Evolutionary conservation across 192 early-diverging fungal genomes (phyloP), one percentile per base, ranked within the genome.

Genomic region (Linnemannia zychae): DNA sequence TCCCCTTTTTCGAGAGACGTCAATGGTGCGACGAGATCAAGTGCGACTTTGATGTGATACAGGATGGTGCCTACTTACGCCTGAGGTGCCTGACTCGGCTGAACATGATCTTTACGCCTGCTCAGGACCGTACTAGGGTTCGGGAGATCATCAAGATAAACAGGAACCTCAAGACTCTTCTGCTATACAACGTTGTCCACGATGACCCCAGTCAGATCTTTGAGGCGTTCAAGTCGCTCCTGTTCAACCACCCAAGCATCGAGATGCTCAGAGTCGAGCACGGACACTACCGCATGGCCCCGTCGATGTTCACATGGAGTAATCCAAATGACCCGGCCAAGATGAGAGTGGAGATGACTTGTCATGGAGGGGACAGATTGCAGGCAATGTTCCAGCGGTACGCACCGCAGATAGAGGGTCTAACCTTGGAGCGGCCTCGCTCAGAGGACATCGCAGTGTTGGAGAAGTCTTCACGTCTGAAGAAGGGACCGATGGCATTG

Each of bases 151-250:
- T 67, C 65, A 67, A 34, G 65, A 37, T 37, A 33, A 37, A 67
- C 65, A 67, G 24, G 33, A 24, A 24, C 18, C 65, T 67, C 36
- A 33, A 34, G 18, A 0, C 36, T 15, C 65, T 67, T 4, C 4
- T 37, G 16, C 24, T 67, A 4, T 3, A 13, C 12, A 67, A 67
- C 65, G 17, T 36, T 4, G 12, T 67, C 7, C 12, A 36, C 12
- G 65, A 67, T 34, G 65, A 67, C 12, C 65, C 65, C 33, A 37
- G 65, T 36, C 65, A 67, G 36, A 67, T 67, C 65, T 67, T 36
- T 11, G 65, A 67, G 36, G 15, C 65, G n/a, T 37, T 67, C 15
- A 36, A 67, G 33, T 67, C 65, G 12, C 65, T 67, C 11, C 12
- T 67, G 6, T 36, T 11, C 33, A 67, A 67, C 33, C 65, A 67